Conservation (phyloP, 495 filamentous ascomycete genomes). For the Zalerion maritima region DNA sequence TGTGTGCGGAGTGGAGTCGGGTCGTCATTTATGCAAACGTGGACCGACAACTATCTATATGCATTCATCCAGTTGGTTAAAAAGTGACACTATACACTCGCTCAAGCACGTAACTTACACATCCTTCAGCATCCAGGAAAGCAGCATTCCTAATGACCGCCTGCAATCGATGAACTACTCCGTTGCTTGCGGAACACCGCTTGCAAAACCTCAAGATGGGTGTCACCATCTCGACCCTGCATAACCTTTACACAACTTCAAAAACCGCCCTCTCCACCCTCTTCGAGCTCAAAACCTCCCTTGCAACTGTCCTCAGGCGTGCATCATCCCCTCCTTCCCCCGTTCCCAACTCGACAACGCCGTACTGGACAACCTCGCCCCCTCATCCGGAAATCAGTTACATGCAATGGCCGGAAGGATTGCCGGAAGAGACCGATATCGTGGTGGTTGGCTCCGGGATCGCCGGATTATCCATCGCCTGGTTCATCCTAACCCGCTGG, state of each 20-base stretch:
- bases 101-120: no score
- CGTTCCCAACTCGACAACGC: slow-evolving; percentile 31
- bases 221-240: slow-evolving; percentile 11
- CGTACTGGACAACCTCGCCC: slow-evolving; percentile 45
- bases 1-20: no score
- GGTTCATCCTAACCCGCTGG: slow-evolving; percentile 24
- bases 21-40: no score
- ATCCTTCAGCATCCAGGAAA: no score
- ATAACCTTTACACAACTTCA: slow-evolving; percentile 3
- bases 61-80: no score
- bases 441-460: slow-evolving; percentile 52
- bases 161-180: neutral
- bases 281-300: slow-evolving; percentile 4
- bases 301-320: slow-evolving; percentile 9
- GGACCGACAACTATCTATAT: no score
- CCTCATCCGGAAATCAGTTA: slow-evolving; percentile 34
- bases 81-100: no score
- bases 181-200: neutral
- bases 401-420: slow-evolving; percentile 22
- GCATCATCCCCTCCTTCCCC: slow-evolving; percentile 19
- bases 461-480: slow-evolving; percentile 39
- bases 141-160: neutral
- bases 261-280: slow-evolving; percentile 8
- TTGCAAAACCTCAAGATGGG: slow-evolving; percentile 15
- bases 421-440: slow-evolving; percentile 31